Evolutionary conservation across 1,284 basidiomycete genomes (phyloP), one percentile per base, ranked within the genome.

Genomic region (Trichosporon sp.): DNA sequence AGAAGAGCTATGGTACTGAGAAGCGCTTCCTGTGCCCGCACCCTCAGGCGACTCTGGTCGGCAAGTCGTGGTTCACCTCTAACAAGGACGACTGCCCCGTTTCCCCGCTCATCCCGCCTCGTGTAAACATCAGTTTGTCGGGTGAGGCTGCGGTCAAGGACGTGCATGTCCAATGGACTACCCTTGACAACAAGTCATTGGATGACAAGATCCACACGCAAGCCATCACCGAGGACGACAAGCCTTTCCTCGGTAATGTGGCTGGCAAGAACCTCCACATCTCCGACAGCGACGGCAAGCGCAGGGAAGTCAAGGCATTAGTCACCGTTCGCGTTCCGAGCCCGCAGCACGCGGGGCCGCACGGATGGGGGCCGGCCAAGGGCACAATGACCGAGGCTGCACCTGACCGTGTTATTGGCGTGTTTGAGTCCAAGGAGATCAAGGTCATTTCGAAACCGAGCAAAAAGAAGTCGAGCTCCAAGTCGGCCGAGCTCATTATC

Each of bases 21-120:
- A 97, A 98, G 84, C 89, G 96, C 66, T 98, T 98, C 87, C 88
- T 98, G 14, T 97, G 95, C 80, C 96, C 96, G 1, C 96, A 95
- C 68, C 96, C 96, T 3, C 94, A 94, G 65, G 96, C 94, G 43
- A 91, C 95, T 78, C 89, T 98, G 86, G 92, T 97, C 78, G 96
- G 96, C 65, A 92, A 93, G 79, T 91, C 92, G 32, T 98, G 96
- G 96, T 98, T 94, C 93, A 77, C 81, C 10, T 78, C 76, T 16
- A 76, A 76, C 31, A 76, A 79, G 4, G 80, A 83, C 59, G 76
- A 77, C 21, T 81, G 80, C 64, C 78, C 80, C 16, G 74, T 75
- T 12, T 77, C 76, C 43, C 76, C 79, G 16, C 69, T 79, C 4
- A 91, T 74, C 86, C 91, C 75, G 88, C 95, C 95, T 32, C 88